These are phyloP conservation scores for Diaporthe ampelina DNA, from an alignment of 2,329 filamentous ascomycete genomes.

Conservation along the genomic window DNA sequence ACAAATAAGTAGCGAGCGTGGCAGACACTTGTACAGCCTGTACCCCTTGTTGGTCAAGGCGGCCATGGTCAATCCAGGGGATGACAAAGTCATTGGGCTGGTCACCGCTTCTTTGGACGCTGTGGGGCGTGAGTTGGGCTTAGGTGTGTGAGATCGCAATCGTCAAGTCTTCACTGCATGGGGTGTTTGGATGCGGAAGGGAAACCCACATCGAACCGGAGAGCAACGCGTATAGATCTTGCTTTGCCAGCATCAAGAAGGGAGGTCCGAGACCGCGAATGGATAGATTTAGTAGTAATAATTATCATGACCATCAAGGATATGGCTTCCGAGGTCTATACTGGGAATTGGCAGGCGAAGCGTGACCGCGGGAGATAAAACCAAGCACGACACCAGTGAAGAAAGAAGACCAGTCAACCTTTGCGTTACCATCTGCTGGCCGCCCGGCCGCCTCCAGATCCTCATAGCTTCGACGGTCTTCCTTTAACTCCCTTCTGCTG, in stretches of 20 bases:
- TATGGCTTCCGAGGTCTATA: slow-evolving; percentile 4
- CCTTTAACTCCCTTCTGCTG: not conserved
- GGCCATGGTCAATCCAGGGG: slow-evolving; percentile 67
- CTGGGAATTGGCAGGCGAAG: slow-evolving; percentile 29
- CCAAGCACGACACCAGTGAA: slow-evolving; percentile 34
- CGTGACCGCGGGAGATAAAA: slow-evolving; percentile 37
- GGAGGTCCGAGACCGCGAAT: not conserved
- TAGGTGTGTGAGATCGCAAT: slow-evolving; percentile 41
- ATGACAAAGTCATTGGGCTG: slow-evolving; percentile 71
- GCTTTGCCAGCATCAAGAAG: not conserved
- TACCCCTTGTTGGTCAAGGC: slow-evolving; percentile 83
- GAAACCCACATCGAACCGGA: not conserved
- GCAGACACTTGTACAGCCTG: slow-evolving; percentile 82
- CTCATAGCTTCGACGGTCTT: slow-evolving; percentile 17
- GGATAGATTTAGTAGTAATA: slow-evolving; percentile 18
- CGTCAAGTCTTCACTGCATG: not conserved
- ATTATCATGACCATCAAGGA: not conserved
- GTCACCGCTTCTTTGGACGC: slow-evolving; percentile 73
- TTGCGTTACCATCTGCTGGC: not conserved
- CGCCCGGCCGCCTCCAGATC: not conserved
- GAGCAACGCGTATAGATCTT: not conserved
- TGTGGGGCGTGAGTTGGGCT: slow-evolving; percentile 70
- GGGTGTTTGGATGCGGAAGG: not conserved
- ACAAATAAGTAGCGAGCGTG: slow-evolving; percentile 63
- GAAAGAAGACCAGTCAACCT: slow-evolving; percentile 33